Evolutionary conservation across 306 rosid species (phyloP).

Genomic region (Urtica urens): DNA sequence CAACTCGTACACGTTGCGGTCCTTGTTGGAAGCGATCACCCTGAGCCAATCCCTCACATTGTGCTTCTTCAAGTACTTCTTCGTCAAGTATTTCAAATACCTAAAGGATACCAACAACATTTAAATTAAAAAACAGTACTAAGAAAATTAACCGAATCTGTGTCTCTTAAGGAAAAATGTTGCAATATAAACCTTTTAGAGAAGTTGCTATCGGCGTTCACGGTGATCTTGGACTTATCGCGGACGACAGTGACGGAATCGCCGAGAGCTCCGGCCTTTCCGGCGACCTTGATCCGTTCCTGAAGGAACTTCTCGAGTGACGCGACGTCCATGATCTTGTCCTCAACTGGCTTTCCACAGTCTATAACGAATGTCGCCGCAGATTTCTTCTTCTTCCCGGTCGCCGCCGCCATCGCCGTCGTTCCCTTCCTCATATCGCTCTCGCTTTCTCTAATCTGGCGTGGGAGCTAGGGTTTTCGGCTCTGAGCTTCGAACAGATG

Average conservation of each 20-base stretch:
- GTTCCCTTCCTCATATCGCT: conserved; percentile 45
- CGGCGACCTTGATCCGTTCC: conserved; percentile 53
- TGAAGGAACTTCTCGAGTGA: conserved; percentile 46
- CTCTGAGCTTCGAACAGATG: no score
- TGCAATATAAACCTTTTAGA: conserved; percentile 50
- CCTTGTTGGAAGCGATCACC: conserved; percentile 87
- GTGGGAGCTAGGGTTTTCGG: no score
- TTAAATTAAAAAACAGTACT: neutral
- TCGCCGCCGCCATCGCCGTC: no score
- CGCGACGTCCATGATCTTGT: conserved; percentile 53
- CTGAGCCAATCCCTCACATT: conserved; percentile 96
- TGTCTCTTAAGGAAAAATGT: no score
- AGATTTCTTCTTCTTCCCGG: conserved; percentile 42
- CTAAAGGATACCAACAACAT: conserved; percentile 22
- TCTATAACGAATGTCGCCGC: conserved; percentile 37
- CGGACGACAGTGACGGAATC: conserved; percentile 57
- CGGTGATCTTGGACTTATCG: conserved; percentile 66
- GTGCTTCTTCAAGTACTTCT: conserved; percentile 94
- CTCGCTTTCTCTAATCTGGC: no score
- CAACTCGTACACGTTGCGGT: conserved; percentile 67
- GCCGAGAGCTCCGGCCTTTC: conserved; percentile 75
- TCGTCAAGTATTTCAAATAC: conserved; percentile 71
- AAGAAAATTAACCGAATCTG: neutral
- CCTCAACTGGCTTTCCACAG: conserved; percentile 49
- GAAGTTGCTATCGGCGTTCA: conserved; percentile 58